phyloP scores from a whole-genome alignment of 306 rosid genomes.

The Acacia crassicarpa region DNA sequence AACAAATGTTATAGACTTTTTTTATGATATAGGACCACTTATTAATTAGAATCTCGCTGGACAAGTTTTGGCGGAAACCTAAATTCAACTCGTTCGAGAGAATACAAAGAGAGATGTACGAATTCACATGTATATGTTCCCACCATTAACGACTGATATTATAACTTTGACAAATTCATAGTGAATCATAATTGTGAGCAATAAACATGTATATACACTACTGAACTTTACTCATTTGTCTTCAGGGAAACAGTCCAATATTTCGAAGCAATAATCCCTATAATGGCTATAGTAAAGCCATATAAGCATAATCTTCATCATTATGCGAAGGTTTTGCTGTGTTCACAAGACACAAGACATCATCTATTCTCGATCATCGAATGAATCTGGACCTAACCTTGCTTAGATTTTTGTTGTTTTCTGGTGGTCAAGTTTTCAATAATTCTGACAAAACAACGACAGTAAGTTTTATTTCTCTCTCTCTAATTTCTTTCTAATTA shows the following conservation, averaged over 20 bases:
- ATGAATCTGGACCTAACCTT: constrained; percentile 11
- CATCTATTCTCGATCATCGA: neutral
- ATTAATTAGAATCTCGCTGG: constrained; percentile 18
- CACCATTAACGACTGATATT: constrained; percentile 31
- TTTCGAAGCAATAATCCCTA: constrained; percentile 4
- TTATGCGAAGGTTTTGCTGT: neutral
- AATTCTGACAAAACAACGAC: neutral
- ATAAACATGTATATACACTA: constrained; percentile 10
- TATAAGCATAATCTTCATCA: neutral
- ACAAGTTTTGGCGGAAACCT: constrained; percentile 22
- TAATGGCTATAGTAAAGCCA: constrained; percentile 27
- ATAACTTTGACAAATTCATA: constrained; percentile 5
- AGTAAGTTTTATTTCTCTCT: neutral
- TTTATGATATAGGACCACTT: constrained; percentile 25
- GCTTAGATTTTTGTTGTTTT: neutral
- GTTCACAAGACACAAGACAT: neutral
- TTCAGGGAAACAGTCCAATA: neutral
- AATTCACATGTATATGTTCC: constrained; percentile 10
- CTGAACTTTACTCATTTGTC: constrained; percentile 7
- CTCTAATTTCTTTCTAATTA: neutral
- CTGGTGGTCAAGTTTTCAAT: neutral
- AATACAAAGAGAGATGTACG: constrained; percentile 1
- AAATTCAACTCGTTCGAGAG: neutral
- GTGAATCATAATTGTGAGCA: neutral
- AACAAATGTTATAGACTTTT: constrained; percentile 2